These are phyloP conservation scores for Wickerhamomyces sp. DNA, from an alignment of 1,139 yeast species.

Conservation along the genomic window DNA sequence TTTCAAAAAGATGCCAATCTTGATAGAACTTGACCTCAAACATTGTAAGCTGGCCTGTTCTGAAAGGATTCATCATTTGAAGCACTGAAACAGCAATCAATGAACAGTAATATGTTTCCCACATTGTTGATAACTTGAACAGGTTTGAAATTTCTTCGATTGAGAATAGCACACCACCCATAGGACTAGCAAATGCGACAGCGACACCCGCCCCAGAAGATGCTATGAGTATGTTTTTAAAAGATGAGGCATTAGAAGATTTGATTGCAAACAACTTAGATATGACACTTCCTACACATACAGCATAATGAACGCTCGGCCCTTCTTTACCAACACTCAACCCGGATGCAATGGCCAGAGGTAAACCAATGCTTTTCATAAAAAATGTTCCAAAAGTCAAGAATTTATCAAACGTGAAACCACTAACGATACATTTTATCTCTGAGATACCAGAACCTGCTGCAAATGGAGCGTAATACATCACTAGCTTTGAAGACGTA, in stretches of 20 bases:
- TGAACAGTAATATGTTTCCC: constrained; percentile 92
- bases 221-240: constrained; percentile 57
- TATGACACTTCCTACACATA: constrained; percentile 59
- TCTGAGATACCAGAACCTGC: constrained; percentile 98
- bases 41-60: constrained; percentile 90
- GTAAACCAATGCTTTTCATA: constrained; percentile 77
- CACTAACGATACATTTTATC: constrained; percentile 91
- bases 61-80: constrained; percentile 76
- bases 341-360: constrained; percentile 68
- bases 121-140: constrained; percentile 74
- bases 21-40: constrained; percentile 85
- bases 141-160: constrained; percentile 53
- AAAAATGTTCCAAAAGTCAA: constrained; percentile 68
- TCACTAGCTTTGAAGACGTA: constrained; percentile 64
- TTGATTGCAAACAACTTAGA: constrained; percentile 51
- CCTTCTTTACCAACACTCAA: constrained; percentile 68
- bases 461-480: constrained; percentile 77
- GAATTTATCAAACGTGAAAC: constrained; percentile 78
- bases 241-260: constrained; percentile 45
- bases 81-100: constrained; percentile 81
- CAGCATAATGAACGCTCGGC: constrained; percentile 67
- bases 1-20: constrained; percentile 83
- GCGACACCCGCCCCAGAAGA: constrained; percentile 70
- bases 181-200: constrained; percentile 65
- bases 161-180: constrained; percentile 65